These are phyloP conservation scores for Botrytis hyacinthi DNA, from an alignment of 2,329 filamentous ascomycete species.

Conservation along the genomic window DNA sequence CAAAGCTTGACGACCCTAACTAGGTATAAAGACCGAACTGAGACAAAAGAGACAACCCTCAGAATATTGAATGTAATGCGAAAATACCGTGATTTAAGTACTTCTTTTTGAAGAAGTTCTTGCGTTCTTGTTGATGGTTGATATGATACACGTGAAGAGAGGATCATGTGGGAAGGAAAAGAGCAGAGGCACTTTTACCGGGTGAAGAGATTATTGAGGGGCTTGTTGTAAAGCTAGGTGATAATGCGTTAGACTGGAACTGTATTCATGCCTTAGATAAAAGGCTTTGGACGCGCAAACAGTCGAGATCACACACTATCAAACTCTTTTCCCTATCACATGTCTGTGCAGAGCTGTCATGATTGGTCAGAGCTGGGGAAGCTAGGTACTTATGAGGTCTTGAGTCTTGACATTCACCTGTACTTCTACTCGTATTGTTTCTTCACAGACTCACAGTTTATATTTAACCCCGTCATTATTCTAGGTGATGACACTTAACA, in stretches of 20 bases:
- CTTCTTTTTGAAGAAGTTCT: neutral
- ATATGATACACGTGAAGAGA: constrained; percentile 7
- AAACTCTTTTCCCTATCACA: neutral
- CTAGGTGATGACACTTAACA: neutral
- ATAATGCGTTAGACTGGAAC: neutral
- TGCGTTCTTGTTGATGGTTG: constrained; percentile 1
- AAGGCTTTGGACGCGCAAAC: neutral
- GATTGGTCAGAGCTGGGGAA: neutral
- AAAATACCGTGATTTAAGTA: neutral
- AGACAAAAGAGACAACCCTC: constrained; percentile 7
- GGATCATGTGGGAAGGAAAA: constrained; percentile 10
- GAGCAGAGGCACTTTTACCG: neutral
- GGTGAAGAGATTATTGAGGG: constrained; percentile 10
- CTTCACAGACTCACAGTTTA: neutral
- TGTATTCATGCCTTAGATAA: neutral
- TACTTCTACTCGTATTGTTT: neutral
- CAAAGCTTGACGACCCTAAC: neutral
- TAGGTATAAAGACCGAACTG: neutral
- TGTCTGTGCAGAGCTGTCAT: neutral
- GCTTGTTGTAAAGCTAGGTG: neutral
- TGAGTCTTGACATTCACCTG: neutral
- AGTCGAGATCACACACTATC: neutral
- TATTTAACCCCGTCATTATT: neutral
- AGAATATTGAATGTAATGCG: neutral
- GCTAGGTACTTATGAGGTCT: neutral